A percentile compares a stretch with the other conserved stretches of the same genome.
These are phyloP conservation scores for Candida insectorum DNA, from an alignment of 805 yeast genomes.

Conservation along the genomic window DNA sequence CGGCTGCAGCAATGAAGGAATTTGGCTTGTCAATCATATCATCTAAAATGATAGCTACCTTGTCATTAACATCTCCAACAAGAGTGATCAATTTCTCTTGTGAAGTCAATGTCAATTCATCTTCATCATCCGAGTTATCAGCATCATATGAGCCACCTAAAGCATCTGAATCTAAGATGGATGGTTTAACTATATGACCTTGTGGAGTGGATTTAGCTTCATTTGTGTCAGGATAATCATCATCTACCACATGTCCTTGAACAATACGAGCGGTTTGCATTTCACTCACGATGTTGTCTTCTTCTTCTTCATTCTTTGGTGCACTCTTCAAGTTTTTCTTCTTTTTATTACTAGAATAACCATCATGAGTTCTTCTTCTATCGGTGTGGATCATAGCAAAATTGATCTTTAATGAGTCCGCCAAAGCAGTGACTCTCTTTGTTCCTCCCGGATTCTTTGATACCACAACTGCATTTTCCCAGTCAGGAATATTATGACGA, in stretches of 20 bases:
- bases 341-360: slow-evolving; percentile 35
- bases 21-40: slow-evolving; percentile 97
- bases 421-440: slow-evolving; percentile 93
- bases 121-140: slow-evolving; percentile 76
- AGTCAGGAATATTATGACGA: slow-evolving; percentile 81
- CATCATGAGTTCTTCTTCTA: slow-evolving; percentile 83
- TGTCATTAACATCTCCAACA: slow-evolving; percentile 92
- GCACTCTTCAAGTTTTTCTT: slow-evolving; percentile 41
- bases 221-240: slow-evolving; percentile 55
- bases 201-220: background rate
- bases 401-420: slow-evolving; percentile 93
- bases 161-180: slow-evolving; percentile 46
- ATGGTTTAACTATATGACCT: slow-evolving; percentile 9
- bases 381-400: slow-evolving; percentile 99
- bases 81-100: slow-evolving; percentile 88
- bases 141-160: slow-evolving; percentile 82
- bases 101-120: slow-evolving; percentile 57
- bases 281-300: slow-evolving; percentile 68
- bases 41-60: slow-evolving; percentile 90
- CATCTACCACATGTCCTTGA: slow-evolving; percentile 95
- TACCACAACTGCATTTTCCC: slow-evolving; percentile 87
- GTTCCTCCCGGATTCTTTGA: slow-evolving; percentile 99
- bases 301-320: slow-evolving; percentile 45
- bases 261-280: slow-evolving; percentile 95
- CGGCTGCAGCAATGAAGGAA: slow-evolving; percentile 95